A percentile compares a stretch with the other conserved stretches of the same genome.
phyloP scores from a whole-genome alignment of 73 alveolate species.

The Breviolum minutum region DNA sequence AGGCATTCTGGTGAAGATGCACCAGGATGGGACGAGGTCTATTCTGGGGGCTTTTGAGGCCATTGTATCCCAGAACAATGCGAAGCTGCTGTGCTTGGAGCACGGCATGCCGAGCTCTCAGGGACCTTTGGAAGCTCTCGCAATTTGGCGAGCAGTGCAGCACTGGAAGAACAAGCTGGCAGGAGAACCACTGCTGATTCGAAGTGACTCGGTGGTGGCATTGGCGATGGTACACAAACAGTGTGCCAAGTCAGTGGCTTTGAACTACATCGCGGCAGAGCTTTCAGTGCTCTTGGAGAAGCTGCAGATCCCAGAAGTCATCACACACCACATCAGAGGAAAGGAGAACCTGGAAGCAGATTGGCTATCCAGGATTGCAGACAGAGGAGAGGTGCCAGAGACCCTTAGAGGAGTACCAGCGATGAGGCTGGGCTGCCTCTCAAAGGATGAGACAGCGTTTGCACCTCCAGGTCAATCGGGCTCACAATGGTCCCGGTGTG shows the following conservation, averaged over 20 bases:
- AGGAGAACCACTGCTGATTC: neutral
- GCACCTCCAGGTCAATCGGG: too few species aligned
- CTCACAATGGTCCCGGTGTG: too few species aligned
- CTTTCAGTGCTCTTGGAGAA: neutral
- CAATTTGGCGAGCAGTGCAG: neutral
- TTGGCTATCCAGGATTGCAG: neutral
- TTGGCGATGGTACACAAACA: neutral
- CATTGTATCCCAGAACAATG: neutral
- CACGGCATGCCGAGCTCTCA: neutral
- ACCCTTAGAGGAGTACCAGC: too few species aligned
- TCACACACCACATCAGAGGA: slow-evolving; percentile 5
- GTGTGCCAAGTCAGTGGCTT: neutral
- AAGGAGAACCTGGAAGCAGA: neutral
- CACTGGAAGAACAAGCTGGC: neutral
- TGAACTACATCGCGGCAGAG: slow-evolving; percentile 13
- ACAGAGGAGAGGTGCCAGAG: neutral
- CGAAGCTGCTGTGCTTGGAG: neutral
- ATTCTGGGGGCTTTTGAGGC: neutral
- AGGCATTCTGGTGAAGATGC: neutral
- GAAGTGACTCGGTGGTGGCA: slow-evolving; percentile 14
- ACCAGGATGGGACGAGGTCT: neutral
- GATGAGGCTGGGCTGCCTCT: too few species aligned
- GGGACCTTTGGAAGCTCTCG: slow-evolving; percentile 1
- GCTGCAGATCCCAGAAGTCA: neutral
- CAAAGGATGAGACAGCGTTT: too few species aligned